Conservation (phyloP, 176 grass and related monocot species). For the Zea luxurians region DNA sequence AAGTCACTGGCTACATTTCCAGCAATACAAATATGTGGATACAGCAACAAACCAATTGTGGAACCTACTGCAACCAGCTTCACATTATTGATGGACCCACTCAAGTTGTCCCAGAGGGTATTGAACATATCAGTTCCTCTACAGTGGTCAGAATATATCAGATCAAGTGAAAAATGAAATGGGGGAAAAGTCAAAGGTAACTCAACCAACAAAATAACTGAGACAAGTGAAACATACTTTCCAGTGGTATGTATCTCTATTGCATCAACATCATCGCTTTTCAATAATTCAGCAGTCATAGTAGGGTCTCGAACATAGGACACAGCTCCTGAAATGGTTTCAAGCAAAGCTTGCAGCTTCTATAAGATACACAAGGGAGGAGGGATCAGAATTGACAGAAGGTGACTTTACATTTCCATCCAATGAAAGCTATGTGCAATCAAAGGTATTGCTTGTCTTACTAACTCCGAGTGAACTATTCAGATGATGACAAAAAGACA, state of each 20-base stretch:
- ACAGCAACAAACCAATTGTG: constrained; percentile 8
- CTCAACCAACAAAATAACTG: background rate
- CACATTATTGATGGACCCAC: constrained; percentile 58
- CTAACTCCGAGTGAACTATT: background rate
- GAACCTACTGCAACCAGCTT: constrained; percentile 80
- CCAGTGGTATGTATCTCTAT: constrained; percentile 92
- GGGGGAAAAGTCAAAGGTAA: constrained; percentile 8
- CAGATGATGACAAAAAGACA: background rate
- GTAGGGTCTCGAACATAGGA: constrained; percentile 80
- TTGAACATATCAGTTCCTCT: constrained; percentile 75
- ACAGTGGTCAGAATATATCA: constrained; percentile 37
- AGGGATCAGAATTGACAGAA: constrained; percentile 28
- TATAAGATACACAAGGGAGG: constrained; percentile 41
- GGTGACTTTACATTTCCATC: constrained; percentile 1
- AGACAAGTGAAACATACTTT: constrained; percentile 53
- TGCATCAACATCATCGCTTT: constrained; percentile 77
- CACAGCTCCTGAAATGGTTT: constrained; percentile 69
- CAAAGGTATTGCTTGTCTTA: background rate
- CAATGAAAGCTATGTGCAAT: constrained; percentile 9
- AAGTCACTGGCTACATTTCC: constrained; percentile 1
- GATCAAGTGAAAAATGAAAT: constrained; percentile 17
- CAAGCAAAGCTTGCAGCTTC: constrained; percentile 47
- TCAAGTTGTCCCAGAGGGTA: constrained; percentile 71
- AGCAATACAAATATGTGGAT: constrained; percentile 25
- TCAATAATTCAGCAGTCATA: constrained; percentile 67